These are phyloP conservation scores for Trypanosomatidae sp. DNA, from an alignment of 208 protist genomes.

Conservation along the genomic window DNA sequence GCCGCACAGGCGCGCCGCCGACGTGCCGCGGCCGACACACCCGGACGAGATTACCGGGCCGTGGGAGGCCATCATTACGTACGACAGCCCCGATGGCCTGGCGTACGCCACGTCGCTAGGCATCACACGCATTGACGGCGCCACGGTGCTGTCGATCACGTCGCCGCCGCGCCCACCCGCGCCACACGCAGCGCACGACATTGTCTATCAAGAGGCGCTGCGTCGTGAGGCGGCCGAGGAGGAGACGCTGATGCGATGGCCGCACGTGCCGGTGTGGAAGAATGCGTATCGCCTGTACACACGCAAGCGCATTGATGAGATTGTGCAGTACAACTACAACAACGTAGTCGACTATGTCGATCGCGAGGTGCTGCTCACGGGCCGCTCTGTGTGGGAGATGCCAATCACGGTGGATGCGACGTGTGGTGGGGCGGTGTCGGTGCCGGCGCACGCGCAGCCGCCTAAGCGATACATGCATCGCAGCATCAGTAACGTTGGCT, in stretches of 20 bases:
- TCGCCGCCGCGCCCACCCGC: conserved; percentile 15
- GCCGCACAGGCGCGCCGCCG: conserved; percentile 15
- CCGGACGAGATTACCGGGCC: conserved; percentile 85
- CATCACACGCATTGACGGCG: conserved; percentile 51
- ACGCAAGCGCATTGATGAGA: conserved; percentile 46
- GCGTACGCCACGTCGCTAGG: conserved; percentile 50
- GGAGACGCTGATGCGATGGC: conserved; percentile 80
- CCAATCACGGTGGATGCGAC: conserved; percentile 82
- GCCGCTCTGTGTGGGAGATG: conserved; percentile 80
- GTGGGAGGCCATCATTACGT: conserved; percentile 74
- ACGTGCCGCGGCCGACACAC: conserved; percentile 63
- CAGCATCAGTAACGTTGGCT: conserved; percentile 35
- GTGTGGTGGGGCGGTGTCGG: conserved; percentile 62
- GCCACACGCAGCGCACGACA: conserved; percentile 45
- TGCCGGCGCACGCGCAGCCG: conserved; percentile 69
- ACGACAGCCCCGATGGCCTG: conserved; percentile 52
- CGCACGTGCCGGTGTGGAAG: conserved; percentile 81
- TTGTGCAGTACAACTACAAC: conserved; percentile 85
- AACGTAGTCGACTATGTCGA: conserved; percentile 90
- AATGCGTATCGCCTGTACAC: conserved; percentile 71
- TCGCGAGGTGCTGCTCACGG: conserved; percentile 81
- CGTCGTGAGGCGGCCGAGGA: conserved; percentile 52
- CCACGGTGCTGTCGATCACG: conserved; percentile 28
- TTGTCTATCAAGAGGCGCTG: conserved; percentile 63
- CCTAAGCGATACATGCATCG: conserved; percentile 59